Evolutionary conservation across 148 eudicot species (phyloP).

Genomic region (Vaccinium macrocarpon): DNA sequence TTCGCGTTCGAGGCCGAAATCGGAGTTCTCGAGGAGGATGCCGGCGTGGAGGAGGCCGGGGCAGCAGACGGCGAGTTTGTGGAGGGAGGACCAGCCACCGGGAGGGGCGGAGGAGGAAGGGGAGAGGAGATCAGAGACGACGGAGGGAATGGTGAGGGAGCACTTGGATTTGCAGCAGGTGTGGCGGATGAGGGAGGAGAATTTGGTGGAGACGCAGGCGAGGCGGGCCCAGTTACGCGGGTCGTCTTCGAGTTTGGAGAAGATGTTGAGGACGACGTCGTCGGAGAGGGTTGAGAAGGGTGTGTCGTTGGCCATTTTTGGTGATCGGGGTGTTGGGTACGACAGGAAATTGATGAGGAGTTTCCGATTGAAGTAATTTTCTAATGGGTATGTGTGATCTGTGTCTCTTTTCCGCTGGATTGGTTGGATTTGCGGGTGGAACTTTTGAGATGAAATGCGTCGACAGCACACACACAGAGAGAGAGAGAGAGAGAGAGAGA

Average conservation of each 20-base stretch:
- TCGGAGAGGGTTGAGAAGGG: constrained; percentile 62
- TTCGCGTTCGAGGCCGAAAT: constrained; percentile 80
- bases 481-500: neutral
- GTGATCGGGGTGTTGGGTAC: neutral
- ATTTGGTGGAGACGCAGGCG: constrained; percentile 63
- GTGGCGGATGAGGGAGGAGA: constrained; percentile 44
- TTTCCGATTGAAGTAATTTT: neutral
- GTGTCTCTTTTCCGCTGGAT: neutral
- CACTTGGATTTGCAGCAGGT: constrained; percentile 57
- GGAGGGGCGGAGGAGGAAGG: constrained; percentile 24
- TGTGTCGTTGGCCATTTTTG: constrained; percentile 28
- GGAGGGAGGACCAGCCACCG: constrained; percentile 58
- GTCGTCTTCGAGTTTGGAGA: constrained; percentile 59
- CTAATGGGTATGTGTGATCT: neutral
- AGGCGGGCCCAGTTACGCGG: constrained; percentile 75
- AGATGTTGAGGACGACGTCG: constrained; percentile 62
- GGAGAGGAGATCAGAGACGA: constrained; percentile 47
- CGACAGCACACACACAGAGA: neutral
- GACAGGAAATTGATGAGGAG: neutral
- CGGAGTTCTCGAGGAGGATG: constrained; percentile 72
- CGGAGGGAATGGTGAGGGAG: constrained; percentile 43
- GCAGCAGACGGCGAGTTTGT: constrained; percentile 79
- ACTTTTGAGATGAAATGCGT: neutral
- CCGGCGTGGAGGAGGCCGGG: constrained; percentile 82
- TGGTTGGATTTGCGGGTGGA: neutral